Base-by-base conservation (phyloP, 352 stramenopile genomes). In the Phytophthora foliorum region DNA sequence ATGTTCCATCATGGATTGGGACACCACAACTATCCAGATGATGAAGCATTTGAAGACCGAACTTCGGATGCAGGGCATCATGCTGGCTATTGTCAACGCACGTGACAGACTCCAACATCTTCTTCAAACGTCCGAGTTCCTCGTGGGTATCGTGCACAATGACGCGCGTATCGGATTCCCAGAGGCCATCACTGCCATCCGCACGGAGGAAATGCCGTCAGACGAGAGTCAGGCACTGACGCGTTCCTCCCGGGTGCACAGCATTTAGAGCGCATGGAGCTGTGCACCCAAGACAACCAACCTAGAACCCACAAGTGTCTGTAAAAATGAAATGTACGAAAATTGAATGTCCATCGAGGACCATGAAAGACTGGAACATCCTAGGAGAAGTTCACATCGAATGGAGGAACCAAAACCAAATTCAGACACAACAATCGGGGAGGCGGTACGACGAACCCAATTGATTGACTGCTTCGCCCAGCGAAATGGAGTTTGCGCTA, bases 21-120 rank as follows among this genome's bases (percentile, higher is more conserved):
- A 95, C 63, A 91, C 84, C 11, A 95, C 88, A 0, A 93, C 88
- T 17, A 92, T 95, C 41, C 88, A 95, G 61, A 92, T 93, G 84
- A 92, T 95, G 81, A 93, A 95, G 57, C 79, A 89, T 44, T 62
- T 95, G 31, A 84, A 90, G 45, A 64, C 82, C 38, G 81, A 92
- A 29, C 70, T 95, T 31, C 67, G 73, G 22, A 41, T 68, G 3
- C 85, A 86, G 62, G 74, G 66, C 29, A 91, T 92, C 55, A 79
- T 88, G 67, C 53, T 95, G 22, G 69, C 88, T n/a, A 93, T 95
- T 58, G 84, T 90, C 22, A 95, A 92, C 36, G 88, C 85, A 1
- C 82, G 85, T 8, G 81, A 90, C 50, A 80, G 84, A 0, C 68
- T 93, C 4, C 84, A 93, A 29, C 76, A 77, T 6, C 55, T 95